Evolutionary conservation across 1,284 basidiomycete species (phyloP).

Genomic region (Neolentinus lepideus): DNA sequence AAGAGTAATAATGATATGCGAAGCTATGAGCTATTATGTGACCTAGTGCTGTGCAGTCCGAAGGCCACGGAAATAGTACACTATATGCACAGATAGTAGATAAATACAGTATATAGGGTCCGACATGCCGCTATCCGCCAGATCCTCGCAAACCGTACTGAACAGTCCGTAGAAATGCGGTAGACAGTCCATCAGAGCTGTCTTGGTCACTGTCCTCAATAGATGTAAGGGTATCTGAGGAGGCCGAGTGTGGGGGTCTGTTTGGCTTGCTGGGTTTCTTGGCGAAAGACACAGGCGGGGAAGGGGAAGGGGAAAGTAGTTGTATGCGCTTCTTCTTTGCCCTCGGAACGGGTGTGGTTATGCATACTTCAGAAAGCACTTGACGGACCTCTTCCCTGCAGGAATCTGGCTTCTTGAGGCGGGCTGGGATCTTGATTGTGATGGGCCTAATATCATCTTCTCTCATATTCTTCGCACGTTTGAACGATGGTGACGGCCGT

Average conservation of each 20-base stretch:
- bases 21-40: background rate
- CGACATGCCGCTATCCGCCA: background rate
- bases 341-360: background rate
- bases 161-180: background rate
- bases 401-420: background rate
- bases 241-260: background rate
- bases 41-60: background rate
- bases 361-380: background rate
- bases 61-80: background rate
- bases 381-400: too few relatives aligned
- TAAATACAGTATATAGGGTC: background rate
- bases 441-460: background rate
- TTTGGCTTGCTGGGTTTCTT: background rate
- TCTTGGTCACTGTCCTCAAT: background rate
- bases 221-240: background rate
- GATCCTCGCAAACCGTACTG: constrained; percentile 1
- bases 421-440: background rate
- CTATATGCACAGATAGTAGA: background rate
- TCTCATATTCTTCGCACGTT: background rate
- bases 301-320: background rate
- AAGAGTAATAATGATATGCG: background rate
- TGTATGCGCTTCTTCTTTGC: background rate
- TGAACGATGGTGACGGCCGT: too few relatives aligned
- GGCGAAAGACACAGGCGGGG: background rate
- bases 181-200: background rate